Evolutionary conservation across 768 basidiomycete genomes (phyloP), one percentile per base, ranked within the genome.

Genomic region (Agaricus subrufescens): DNA sequence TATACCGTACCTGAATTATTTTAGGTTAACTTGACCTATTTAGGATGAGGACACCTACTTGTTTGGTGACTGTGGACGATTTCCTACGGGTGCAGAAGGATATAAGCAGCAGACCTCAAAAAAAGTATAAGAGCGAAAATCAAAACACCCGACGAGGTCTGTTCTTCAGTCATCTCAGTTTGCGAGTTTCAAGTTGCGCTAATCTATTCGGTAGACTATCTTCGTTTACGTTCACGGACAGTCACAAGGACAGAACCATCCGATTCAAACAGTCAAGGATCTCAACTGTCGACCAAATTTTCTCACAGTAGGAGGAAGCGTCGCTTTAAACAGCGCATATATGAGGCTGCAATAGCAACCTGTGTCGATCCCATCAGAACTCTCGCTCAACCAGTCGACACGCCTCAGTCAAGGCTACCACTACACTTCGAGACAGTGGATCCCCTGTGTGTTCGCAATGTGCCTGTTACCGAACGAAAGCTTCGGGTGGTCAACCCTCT

Each of bases 341-440:
- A 73, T 27, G 66, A 67, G 47, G 74, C 74, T 44, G 70, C 72
- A 42, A 58, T 72, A 8, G 56, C 70, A 34, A 70, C 73, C 1
- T 62, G 69, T 50, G 72, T 69, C 9, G 64, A 73, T 29, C 65
- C 72, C 10, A 65, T 69, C 15, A 62, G 66, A 14, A 58, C 47
- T 37, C 57, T 67, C 40, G 54, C 62, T 52, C 61, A 64, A 57
- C 52, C 58, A 31, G 43, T 14, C 9, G 50, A 57, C 26, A 52
- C 46, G 38, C 51, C 56, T 43, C 58, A 46, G 29, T 47, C 61
- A 4, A 54, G 19, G 8, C 27, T 40, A 10, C 50, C 51, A 8
- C 59, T 58, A 47, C 65, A 71, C 10, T 60, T 54, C n/a, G 26
- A 50, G 26, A 38, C 39, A 25, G 11, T 56, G 10, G 30, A 47